phyloP scores from a whole-genome alignment of 768 basidiomycete species.

The Leccinum longicurvipes region DNA sequence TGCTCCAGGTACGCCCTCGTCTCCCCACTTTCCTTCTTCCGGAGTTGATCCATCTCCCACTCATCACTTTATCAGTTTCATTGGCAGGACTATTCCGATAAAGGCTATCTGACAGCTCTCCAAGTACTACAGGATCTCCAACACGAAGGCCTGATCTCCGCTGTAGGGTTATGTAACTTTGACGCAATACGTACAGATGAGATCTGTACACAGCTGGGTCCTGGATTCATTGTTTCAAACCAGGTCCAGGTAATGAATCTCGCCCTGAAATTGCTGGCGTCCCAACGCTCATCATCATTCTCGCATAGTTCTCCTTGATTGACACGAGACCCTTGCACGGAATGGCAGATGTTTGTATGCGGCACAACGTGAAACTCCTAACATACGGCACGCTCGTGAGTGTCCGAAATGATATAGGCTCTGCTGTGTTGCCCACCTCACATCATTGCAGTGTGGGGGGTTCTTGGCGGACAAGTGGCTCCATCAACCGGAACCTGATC shows the following conservation, averaged over 20 bases:
- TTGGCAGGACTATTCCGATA: slow-evolving; percentile 67
- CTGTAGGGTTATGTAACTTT: slow-evolving; percentile 80
- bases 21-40: neutral
- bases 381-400: slow-evolving; percentile 81
- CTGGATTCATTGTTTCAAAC: slow-evolving; percentile 72
- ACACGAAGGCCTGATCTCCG: slow-evolving; percentile 53
- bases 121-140: slow-evolving; percentile 59
- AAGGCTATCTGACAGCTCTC: slow-evolving; percentile 45
- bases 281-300: slow-evolving; percentile 15
- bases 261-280: neutral
- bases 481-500: slow-evolving; percentile 61
- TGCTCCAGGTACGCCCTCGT: slow-evolving; percentile 57
- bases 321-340: slow-evolving; percentile 75
- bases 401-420: slow-evolving; percentile 6
- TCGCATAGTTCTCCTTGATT: slow-evolving; percentile 69
- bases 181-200: slow-evolving; percentile 73
- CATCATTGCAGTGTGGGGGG: slow-evolving; percentile 64
- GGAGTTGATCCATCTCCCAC: neutral
- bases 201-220: slow-evolving; percentile 72
- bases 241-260: slow-evolving; percentile 67
- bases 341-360: slow-evolving; percentile 73
- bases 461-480: slow-evolving; percentile 80
- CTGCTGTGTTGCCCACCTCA: slow-evolving; percentile 1
- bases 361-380: slow-evolving; percentile 68
- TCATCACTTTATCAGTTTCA: slow-evolving; percentile 53